Percentiles rank a stretch among this genome's conserved stretches.
phyloP scores from a whole-genome alignment of 2,329 filamentous ascomycete species.

The Xylariaceae sp. region DNA sequence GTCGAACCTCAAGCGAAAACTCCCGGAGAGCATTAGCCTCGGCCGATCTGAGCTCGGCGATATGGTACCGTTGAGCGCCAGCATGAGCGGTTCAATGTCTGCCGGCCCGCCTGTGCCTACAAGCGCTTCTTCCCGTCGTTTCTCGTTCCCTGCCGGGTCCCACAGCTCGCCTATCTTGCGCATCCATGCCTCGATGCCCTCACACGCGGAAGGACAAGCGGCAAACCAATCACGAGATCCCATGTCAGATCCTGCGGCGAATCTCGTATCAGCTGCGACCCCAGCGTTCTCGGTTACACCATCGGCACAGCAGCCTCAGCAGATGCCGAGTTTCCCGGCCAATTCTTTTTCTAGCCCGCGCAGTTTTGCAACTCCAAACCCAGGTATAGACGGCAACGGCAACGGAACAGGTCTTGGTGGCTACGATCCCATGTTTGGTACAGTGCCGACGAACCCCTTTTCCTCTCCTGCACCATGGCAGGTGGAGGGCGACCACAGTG shows the following conservation, averaged over 20 bases:
- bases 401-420: conserved; percentile 41
- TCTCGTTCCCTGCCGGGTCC: conserved; percentile 48
- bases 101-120: conserved; percentile 41
- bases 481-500: conserved; percentile 39
- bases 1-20: conserved; percentile 58
- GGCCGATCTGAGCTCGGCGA: conserved; percentile 50
- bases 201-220: conserved; percentile 45
- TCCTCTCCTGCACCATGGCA: conserved; percentile 61
- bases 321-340: conserved; percentile 42
- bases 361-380: conserved; percentile 48
- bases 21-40: conserved; percentile 47
- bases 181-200: conserved; percentile 46
- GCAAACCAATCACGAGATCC: conserved; percentile 45
- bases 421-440: conserved; percentile 68
- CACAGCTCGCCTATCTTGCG: conserved; percentile 51
- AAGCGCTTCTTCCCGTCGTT: conserved; percentile 44
- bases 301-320: conserved; percentile 39
- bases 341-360: conserved; percentile 53
- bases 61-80: conserved; percentile 45
- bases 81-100: conserved; percentile 37
- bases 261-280: conserved; percentile 44
- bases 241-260: conserved; percentile 45
- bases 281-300: conserved; percentile 46
- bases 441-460: conserved; percentile 59
- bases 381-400: conserved; percentile 40